These are phyloP conservation scores for Diatrype stigma DNA, from an alignment of 2,329 filamentous ascomycete species.

Conservation along the genomic window DNA sequence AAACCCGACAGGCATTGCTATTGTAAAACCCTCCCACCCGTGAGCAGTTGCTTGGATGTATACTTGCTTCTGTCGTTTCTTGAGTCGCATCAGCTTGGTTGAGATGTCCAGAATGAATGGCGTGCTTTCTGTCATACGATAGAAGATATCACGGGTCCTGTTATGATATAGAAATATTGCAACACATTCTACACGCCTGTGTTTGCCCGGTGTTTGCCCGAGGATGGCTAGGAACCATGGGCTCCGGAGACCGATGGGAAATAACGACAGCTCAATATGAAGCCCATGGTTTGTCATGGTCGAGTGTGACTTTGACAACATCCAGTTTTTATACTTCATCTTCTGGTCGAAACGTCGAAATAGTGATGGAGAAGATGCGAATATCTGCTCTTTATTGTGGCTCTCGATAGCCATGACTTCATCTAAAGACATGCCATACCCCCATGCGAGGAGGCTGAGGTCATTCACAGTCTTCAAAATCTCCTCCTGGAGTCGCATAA, in stretches of 20 bases:
- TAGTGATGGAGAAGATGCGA: not conserved
- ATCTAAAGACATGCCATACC: not conserved
- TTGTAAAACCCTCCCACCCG: too few relatives aligned
- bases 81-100: too few relatives aligned
- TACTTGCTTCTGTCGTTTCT: too few relatives aligned
- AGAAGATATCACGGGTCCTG: too few relatives aligned
- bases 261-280: not conserved
- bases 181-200: too few relatives aligned
- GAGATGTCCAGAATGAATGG: too few relatives aligned
- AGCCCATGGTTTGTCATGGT: not conserved
- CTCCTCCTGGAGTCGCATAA: not conserved
- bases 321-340: not conserved
- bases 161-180: too few relatives aligned
- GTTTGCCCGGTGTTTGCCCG: too few relatives aligned
- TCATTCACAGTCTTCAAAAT: not conserved
- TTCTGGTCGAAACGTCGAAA: not conserved
- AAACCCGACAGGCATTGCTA: too few relatives aligned
- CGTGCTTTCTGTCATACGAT: too few relatives aligned
- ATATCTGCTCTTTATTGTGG: not conserved
- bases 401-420: not conserved
- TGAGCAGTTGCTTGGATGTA: too few relatives aligned
- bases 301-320: not conserved
- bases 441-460: not conserved
- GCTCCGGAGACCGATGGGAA: not conserved
- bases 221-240: not conserved